A percentile compares a stretch with the other conserved stretches of the same genome.
Conservation (phyloP, 352 stramenopile genomes). For the Blastocystis sp. region DNA sequence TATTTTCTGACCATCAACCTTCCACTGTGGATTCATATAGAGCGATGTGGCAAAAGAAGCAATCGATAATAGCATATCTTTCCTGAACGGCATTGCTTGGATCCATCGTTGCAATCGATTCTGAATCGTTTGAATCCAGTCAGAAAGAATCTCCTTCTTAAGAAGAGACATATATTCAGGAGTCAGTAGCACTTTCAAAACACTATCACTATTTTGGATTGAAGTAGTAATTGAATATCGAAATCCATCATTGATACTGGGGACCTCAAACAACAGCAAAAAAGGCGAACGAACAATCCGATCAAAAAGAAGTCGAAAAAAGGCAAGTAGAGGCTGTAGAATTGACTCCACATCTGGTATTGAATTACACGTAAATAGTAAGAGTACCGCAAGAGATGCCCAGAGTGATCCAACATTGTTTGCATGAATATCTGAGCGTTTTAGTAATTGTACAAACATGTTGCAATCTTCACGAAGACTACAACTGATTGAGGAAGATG, state of each 20-base stretch:
- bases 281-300: not conserved
- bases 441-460: not conserved
- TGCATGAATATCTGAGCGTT: not conserved
- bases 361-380: not conserved
- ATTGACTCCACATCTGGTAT: not conserved
- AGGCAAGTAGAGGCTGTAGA: not conserved
- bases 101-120: not conserved
- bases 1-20: not conserved
- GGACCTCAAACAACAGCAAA: constrained; percentile 8
- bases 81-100: not conserved
- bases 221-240: not conserved
- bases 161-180: not conserved
- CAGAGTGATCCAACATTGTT: not conserved
- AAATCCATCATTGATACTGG: not conserved
- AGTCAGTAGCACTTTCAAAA: not conserved
- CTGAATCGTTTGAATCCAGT: not conserved
- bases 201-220: not conserved
- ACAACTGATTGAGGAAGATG: not conserved
- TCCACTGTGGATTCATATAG: not conserved
- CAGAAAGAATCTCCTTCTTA: not conserved
- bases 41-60: not conserved
- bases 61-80: not conserved
- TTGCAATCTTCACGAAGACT: not conserved
- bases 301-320: not conserved
- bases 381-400: not conserved